These are phyloP conservation scores for Pichia gijzeniarum DNA, from an alignment of 805 yeast genomes.

Conservation along the genomic window DNA sequence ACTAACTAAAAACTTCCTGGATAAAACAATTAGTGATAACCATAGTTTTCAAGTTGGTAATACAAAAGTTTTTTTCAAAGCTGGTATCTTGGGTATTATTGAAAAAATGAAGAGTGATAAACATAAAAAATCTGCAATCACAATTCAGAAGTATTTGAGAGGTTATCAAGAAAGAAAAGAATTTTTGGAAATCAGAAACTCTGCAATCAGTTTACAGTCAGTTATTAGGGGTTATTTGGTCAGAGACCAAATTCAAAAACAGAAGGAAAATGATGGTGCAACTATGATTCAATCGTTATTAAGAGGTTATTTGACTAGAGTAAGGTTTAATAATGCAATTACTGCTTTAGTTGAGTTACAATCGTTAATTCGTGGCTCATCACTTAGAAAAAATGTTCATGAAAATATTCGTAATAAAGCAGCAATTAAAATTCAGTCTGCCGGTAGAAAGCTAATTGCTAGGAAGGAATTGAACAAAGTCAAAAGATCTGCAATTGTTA, in stretches of 20 bases:
- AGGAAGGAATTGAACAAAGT: slow-evolving; percentile 44
- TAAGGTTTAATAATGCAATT: slow-evolving; percentile 29
- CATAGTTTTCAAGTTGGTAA: slow-evolving; percentile 83
- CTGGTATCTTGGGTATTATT: slow-evolving; percentile 89
- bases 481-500: slow-evolving; percentile 52
- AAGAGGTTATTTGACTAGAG: slow-evolving; percentile 50
- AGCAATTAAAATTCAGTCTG: slow-evolving; percentile 66
- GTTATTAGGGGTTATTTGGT: slow-evolving; percentile 55
- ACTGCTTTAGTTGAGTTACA: slow-evolving; percentile 39
- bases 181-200: slow-evolving; percentile 47
- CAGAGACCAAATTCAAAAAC: slow-evolving; percentile 48
- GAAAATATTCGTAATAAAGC: slow-evolving; percentile 51
- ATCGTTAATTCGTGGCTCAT: slow-evolving; percentile 43
- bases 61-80: slow-evolving; percentile 90
- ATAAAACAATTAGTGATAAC: slow-evolving; percentile 55
- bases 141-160: slow-evolving; percentile 79
- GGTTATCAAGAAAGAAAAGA: slow-evolving; percentile 55
- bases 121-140: slow-evolving; percentile 67
- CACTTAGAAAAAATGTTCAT: slow-evolving; percentile 46
- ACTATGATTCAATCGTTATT: slow-evolving; percentile 60
- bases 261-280: slow-evolving; percentile 58
- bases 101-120: slow-evolving; percentile 82
- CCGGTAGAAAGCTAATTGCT: slow-evolving; percentile 62
- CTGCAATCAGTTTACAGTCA: slow-evolving; percentile 54
- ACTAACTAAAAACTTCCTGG: slow-evolving; percentile 63